These are phyloP conservation scores for Ceratobasidium sp. DNA, from an alignment of 1,284 basidiomycete species.

Conservation along the genomic window DNA sequence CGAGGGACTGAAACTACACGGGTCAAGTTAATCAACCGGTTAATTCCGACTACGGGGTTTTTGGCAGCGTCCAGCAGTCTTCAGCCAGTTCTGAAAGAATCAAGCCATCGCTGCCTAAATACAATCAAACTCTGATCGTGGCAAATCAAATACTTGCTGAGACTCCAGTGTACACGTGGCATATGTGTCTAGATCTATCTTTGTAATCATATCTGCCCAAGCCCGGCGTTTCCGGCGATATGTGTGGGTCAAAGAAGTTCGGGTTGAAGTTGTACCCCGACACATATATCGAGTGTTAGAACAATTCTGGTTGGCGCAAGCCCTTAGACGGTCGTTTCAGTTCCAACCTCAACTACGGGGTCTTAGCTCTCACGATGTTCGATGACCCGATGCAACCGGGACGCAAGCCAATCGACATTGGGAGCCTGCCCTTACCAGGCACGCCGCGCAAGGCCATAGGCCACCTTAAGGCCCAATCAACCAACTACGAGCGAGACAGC, in stretches of 20 bases:
- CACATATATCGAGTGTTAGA: constrained; percentile 13
- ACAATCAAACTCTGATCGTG: too few relatives aligned
- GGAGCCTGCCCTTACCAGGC: not conserved
- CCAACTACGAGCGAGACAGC: not conserved
- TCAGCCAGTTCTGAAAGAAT: not conserved
- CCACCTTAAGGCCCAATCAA: constrained; percentile 14
- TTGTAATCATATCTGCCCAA: too few relatives aligned
- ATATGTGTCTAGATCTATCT: too few relatives aligned
- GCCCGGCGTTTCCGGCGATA: too few relatives aligned
- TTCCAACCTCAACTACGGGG: constrained; percentile 26
- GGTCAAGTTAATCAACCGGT: too few relatives aligned
- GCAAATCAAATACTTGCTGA: too few relatives aligned
- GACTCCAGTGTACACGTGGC: too few relatives aligned
- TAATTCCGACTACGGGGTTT: too few relatives aligned
- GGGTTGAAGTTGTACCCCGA: too few relatives aligned
- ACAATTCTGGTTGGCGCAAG: constrained; percentile 26
- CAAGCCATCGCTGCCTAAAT: not conserved
- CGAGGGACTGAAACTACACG: too few relatives aligned
- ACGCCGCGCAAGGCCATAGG: constrained; percentile 34
- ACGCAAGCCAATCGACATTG: not conserved
- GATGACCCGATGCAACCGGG: not conserved
- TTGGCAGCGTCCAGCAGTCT: not conserved
- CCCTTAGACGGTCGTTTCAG: constrained; percentile 3
- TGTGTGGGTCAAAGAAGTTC: too few relatives aligned
- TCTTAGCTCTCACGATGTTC: not conserved